Conservation (phyloP, 148 eudicot genomes). For the Tetragonia tetragonoides region DNA sequence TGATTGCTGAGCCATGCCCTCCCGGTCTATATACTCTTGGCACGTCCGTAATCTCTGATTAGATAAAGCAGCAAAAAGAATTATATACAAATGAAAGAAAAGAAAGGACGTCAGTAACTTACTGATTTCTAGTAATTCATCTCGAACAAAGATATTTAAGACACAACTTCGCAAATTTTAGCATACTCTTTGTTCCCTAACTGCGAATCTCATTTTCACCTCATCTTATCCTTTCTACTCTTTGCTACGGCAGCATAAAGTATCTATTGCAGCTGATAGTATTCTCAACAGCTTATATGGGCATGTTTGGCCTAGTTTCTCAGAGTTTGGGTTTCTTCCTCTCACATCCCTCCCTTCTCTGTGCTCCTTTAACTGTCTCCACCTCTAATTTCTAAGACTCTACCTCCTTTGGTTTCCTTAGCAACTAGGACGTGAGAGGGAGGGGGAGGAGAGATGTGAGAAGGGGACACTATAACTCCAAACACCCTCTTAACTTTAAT, state of each 20-base stretch:
- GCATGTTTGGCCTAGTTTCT: no score
- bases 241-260: neutral
- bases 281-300: neutral
- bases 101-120: slow-evolving; percentile 9
- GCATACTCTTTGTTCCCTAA: neutral
- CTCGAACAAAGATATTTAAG: neutral
- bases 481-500: no score
- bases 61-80: slow-evolving; percentile 15
- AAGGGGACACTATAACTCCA: no score
- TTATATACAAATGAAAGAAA: neutral
- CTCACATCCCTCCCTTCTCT: no score
- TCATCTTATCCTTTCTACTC: neutral
- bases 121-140: neutral
- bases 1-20: slow-evolving; percentile 82
- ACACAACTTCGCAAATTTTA: neutral
- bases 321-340: no score
- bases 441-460: no score
- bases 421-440: no score
- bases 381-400: no score
- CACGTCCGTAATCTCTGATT: slow-evolving; percentile 70
- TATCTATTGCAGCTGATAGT: neutral
- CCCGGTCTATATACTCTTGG: slow-evolving; percentile 70
- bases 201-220: neutral
- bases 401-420: no score
- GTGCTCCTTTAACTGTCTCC: no score